A percentile compares a stretch with the other conserved stretches of the same genome.
Conservation (phyloP, 306 rosid species). For the Prunus fruticosa region DNA sequence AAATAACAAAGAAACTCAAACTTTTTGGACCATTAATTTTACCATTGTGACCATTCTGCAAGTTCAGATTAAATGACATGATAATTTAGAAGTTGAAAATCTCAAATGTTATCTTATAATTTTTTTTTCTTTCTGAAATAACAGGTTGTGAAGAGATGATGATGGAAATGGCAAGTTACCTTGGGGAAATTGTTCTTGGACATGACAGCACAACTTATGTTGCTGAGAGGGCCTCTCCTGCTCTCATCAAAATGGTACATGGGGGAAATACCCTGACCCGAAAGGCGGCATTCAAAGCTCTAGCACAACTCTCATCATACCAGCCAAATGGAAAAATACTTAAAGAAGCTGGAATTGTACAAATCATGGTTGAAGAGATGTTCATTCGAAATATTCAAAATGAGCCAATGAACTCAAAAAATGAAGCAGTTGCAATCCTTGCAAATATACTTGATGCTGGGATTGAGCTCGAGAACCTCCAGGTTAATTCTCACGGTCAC, state of each 20-base stretch:
- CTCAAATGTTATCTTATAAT: background rate
- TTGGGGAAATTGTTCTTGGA: conserved; percentile 43
- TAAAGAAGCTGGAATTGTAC: conserved; percentile 36
- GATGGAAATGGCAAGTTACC: conserved; percentile 45
- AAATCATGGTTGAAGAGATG: conserved; percentile 45
- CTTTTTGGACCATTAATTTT: background rate
- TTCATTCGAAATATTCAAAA: conserved; percentile 34
- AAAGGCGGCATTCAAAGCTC: conserved; percentile 40
- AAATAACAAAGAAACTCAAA: background rate
- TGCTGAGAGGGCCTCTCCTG: conserved; percentile 41
- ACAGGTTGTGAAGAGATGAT: conserved; percentile 44
- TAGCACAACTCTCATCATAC: conserved; percentile 38
- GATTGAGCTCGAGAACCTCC: conserved; percentile 33
- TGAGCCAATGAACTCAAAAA: conserved; percentile 36
- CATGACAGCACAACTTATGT: conserved; percentile 30
- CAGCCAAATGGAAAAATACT: conserved; percentile 33
- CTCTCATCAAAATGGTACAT: conserved; percentile 35
- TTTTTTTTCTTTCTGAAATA: background rate
- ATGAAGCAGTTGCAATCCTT: conserved; percentile 45
- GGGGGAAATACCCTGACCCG: conserved; percentile 31
- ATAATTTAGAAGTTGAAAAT: background rate
- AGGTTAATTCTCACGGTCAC: conserved; percentile 32
- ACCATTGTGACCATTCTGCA: background rate
- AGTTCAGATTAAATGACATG: background rate
- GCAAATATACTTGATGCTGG: conserved; percentile 39